phyloP scores from a whole-genome alignment of 164 flowering plant species.

The Buxus sempervirens region DNA sequence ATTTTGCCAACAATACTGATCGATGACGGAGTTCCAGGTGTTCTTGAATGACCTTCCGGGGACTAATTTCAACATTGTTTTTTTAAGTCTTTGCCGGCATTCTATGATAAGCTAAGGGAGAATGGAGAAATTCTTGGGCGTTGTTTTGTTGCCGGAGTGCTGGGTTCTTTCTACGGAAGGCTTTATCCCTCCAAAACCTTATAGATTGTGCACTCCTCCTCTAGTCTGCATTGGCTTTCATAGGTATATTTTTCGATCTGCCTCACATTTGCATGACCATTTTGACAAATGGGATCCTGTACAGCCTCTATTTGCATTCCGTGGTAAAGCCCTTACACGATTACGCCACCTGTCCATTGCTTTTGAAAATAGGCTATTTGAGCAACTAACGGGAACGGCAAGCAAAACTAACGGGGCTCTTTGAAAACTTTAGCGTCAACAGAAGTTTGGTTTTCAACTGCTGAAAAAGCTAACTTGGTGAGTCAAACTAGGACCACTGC shows the following conservation, averaged over 20 bases:
- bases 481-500: too few relatives aligned
- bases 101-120: slow-evolving; percentile 12
- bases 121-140: slow-evolving; percentile 6
- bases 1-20: slow-evolving; percentile 1
- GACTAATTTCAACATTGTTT: slow-evolving; percentile 36
- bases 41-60: slow-evolving; percentile 36
- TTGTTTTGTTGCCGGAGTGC: slow-evolving; percentile 30
- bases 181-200: slow-evolving; percentile 27
- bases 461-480: too few relatives aligned
- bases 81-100: slow-evolving; percentile 20
- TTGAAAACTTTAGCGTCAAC: too few relatives aligned
- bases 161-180: slow-evolving; percentile 41
- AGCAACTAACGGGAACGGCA: too few relatives aligned
- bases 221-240: slow-evolving; percentile 41
- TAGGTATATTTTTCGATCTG: slow-evolving; percentile 27
- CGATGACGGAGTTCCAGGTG: slow-evolving; percentile 24
- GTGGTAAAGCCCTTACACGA: too few relatives aligned
- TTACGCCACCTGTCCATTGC: too few relatives aligned
- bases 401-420: too few relatives aligned
- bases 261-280: too few relatives aligned
- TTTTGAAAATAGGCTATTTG: too few relatives aligned
- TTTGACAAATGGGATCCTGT: too few relatives aligned
- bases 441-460: too few relatives aligned
- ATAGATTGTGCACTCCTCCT: slow-evolving; percentile 41
- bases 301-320: too few relatives aligned